phyloP scores from a whole-genome alignment of 1,139 yeast genomes.

The Casaregolazyma lundiana region DNA sequence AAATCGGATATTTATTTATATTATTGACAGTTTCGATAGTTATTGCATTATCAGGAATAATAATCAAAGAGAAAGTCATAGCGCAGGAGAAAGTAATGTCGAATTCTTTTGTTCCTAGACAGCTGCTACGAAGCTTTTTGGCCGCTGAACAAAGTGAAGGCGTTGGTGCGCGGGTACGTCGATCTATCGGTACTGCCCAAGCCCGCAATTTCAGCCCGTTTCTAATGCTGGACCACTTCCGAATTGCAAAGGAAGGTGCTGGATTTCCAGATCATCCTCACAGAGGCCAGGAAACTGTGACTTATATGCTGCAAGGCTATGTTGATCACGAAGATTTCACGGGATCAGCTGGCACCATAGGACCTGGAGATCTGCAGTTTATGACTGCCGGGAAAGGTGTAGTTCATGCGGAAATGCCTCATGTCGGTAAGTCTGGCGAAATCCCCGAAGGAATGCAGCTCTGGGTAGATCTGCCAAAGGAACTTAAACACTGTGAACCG shows the following conservation, averaged over 20 bases:
- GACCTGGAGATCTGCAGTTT: conserved; percentile 85
- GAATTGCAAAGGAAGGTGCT: conserved; percentile 39
- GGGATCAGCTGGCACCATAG: conserved; percentile 71
- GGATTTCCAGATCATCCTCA: conserved; percentile 95
- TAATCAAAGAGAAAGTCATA: neutral
- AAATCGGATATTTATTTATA: neutral
- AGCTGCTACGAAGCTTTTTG: conserved; percentile 54
- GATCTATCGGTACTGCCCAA: conserved; percentile 68
- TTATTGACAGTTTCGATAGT: neutral
- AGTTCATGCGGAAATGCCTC: conserved; percentile 86
- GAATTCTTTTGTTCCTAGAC: conserved; percentile 31
- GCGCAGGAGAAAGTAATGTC: neutral
- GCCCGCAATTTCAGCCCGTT: conserved; percentile 79
- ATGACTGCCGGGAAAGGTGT: conserved; percentile 95
- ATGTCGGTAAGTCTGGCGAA: conserved; percentile 44
- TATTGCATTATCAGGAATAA: neutral
- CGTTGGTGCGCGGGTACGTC: conserved; percentile 77
- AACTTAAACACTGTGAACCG: conserved; percentile 65
- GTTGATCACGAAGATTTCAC: conserved; percentile 92
- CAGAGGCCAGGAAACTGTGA: conserved; percentile 85
- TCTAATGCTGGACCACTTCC: conserved; percentile 61
- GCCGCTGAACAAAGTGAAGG: conserved; percentile 83
- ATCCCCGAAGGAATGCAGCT: conserved; percentile 69
- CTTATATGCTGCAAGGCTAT: conserved; percentile 67
- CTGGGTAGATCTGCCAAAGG: conserved; percentile 85